These are phyloP conservation scores for Schwanniomyces pseudopolymorphus DNA, from an alignment of 805 yeast species.

Conservation along the genomic window DNA sequence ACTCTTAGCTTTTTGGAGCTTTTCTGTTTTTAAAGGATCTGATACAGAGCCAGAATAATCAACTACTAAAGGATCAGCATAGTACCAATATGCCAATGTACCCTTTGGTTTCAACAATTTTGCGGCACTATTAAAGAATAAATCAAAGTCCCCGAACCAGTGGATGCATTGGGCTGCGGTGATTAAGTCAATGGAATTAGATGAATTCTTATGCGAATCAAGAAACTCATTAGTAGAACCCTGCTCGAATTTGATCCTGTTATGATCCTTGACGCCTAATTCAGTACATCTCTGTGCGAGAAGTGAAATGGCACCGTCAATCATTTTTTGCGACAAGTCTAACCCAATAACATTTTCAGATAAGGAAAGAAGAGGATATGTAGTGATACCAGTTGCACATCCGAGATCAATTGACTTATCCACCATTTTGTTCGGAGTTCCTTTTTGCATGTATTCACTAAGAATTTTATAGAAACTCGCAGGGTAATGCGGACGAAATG, in stretches of 20 bases:
- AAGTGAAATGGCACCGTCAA: constrained; percentile 39
- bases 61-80: constrained; percentile 39
- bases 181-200: constrained; percentile 30
- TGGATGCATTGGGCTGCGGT: constrained; percentile 45
- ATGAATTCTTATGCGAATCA: neutral
- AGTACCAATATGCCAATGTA: constrained; percentile 41
- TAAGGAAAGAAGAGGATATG: constrained; percentile 41
- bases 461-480: constrained; percentile 33
- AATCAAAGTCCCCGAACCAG: constrained; percentile 39
- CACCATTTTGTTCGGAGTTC: constrained; percentile 11
- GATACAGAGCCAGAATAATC: constrained; percentile 13
- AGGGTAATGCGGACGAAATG: constrained; percentile 45
- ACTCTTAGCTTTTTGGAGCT: constrained; percentile 19
- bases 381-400: constrained; percentile 56
- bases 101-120: constrained; percentile 42
- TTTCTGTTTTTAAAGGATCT: constrained; percentile 10
- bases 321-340: constrained; percentile 50
- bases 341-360: constrained; percentile 42
- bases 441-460: constrained; percentile 21
- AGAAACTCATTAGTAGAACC: constrained; percentile 35
- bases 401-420: constrained; percentile 42
- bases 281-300: constrained; percentile 19
- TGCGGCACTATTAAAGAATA: constrained; percentile 28
- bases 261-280: constrained; percentile 22
- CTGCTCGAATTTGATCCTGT: constrained; percentile 27